Base-by-base conservation (phyloP, 805 yeast genomes). In the Lipomyces starkeyi region DNA sequence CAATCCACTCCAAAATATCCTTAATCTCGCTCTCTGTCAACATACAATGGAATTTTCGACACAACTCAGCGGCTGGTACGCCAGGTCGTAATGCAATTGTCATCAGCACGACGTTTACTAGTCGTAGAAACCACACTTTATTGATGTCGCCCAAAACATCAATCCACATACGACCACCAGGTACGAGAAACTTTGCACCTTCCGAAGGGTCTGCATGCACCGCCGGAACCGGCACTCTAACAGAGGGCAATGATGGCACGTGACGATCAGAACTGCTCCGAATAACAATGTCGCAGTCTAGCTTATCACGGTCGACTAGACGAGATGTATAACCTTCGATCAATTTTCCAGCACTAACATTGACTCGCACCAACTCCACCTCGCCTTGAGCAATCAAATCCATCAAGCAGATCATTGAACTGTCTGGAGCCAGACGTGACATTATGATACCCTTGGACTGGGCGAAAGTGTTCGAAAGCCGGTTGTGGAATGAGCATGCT, bases 301-400 rank as follows among this genome's bases (percentile, higher is more conserved):
- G 83, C 76, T 83, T 88, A 55, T 83, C 86, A 71, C 88, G 86
- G 69, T 91, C 96, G 54, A 91, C 84, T 22, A 86, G 81, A 69
- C 97, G 84, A 0, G 97, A 90, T 53, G 89, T 89, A 75, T 93
- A 93, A 13, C 91, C 88, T 47, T 83, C 81, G 62, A 85, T 82
- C n/a, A 83, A 76, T 25, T 68, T 64, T 7, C 76, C 76, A 4
- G 67, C 82, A 9, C 83, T 78, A 62, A 84, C 84, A 72, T 90
- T 91, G 27, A 90, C 82, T 58, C 89, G 81, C 3, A 83, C 82
- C 2, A 88, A 70, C 9, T 78, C 75, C 3, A 88, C 70, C 17
- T 77, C 75, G 3, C 78, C 74, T 5, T 79, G 76, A 2, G 87
- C 84, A 20, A 89, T 72, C 43, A 86, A 75, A 63, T 88, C 88